Percentiles rank a stretch among this genome's conserved stretches.
phyloP scores from a whole-genome alignment of 352 stramenopile species.

The Phytopythium litorale region DNA sequence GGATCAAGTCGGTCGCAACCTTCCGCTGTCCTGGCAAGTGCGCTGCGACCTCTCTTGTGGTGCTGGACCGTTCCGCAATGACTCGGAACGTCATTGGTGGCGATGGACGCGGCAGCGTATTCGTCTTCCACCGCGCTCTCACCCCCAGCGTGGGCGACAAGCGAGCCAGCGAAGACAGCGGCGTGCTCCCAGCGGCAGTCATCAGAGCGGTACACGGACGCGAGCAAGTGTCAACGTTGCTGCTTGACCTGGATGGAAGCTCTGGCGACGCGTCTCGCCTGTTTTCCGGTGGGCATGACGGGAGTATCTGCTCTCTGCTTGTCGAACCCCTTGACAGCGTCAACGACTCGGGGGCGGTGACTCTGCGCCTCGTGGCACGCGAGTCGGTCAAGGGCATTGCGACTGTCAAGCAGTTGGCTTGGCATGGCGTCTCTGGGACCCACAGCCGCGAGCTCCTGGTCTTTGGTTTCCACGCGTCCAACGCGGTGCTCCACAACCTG shows the following conservation, averaged over 20 bases:
- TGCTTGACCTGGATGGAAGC: constrained; percentile 23
- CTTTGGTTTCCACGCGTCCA: constrained; percentile 78
- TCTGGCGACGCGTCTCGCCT: constrained; percentile 13
- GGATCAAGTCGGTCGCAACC: constrained; percentile 33
- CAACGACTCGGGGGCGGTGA: constrained; percentile 22
- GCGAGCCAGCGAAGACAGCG: neutral
- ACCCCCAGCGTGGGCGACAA: neutral
- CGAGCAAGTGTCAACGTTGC: constrained; percentile 60
- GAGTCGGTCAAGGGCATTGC: constrained; percentile 76
- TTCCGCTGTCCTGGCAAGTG: constrained; percentile 63
- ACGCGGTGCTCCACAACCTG: constrained; percentile 74
- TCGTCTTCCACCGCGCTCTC: constrained; percentile 45
- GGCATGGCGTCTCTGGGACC: constrained; percentile 10
- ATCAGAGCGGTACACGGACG: constrained; percentile 59
- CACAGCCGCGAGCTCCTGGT: constrained; percentile 52
- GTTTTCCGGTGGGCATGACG: constrained; percentile 76
- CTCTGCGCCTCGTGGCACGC: constrained; percentile 36
- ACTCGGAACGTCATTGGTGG: constrained; percentile 63
- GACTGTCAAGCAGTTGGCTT: constrained; percentile 70
- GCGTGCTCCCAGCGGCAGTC: constrained; percentile 19
- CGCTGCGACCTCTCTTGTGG: constrained; percentile 39
- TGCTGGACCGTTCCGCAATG: constrained; percentile 28
- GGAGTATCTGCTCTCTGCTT: constrained; percentile 67
- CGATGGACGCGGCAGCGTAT: constrained; percentile 71
- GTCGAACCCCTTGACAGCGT: constrained; percentile 15